Base-by-base conservation (phyloP, 2,329 filamentous ascomycete species). In the Neonectria magnoliae region DNA sequence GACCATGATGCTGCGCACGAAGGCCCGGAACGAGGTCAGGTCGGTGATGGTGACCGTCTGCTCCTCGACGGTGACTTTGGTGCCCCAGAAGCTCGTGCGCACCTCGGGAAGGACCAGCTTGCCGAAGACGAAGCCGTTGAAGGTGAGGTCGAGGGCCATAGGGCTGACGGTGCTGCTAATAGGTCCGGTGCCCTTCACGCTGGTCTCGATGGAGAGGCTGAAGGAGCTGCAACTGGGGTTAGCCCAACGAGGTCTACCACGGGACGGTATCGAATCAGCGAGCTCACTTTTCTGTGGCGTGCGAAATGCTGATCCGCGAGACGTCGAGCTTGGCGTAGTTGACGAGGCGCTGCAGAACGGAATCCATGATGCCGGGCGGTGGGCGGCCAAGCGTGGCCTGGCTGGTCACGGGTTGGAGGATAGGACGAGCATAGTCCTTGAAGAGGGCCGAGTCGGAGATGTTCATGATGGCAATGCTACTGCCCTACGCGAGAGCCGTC, bases 21-120 rank as follows among this genome's bases (percentile, higher is more conserved):
- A 77, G n/a, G 72, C 67, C 48, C 66, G 71, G 51, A 74, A 80
- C 25, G 62, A 68, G 16, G 57, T 51, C 66, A 72, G 69, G 62
- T 80, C 67, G 20, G 67, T 53, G 50, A 80, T 77, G 25, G 67
- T 53, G 44, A 80, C 65, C 10, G 56, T 57, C 60, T 78, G 75
- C 33, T 76, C 70, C 27, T 65, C 55, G 10, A 76, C 63, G n/a
- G 67, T 25, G 33, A 80, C 64, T 7, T 70, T 62, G 36, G 71
- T 69, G 9, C 76, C 75, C 60, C 73, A 71, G 18, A 76, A 69
- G 44, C 71, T 71, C 20, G 76, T 75, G 33, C 68, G 68, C 16
- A 73, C 66, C 51, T 75, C 69, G n/a, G 78, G 75, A 4, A 79
- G 62, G 45, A 60, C 65, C 33, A 79, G 59, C 47, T 72, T 75